Evolutionary conservation across 2,329 filamentous ascomycete genomes (phyloP), one percentile per base, ranked within the genome.

Genomic region (Claviceps pazoutovae): DNA sequence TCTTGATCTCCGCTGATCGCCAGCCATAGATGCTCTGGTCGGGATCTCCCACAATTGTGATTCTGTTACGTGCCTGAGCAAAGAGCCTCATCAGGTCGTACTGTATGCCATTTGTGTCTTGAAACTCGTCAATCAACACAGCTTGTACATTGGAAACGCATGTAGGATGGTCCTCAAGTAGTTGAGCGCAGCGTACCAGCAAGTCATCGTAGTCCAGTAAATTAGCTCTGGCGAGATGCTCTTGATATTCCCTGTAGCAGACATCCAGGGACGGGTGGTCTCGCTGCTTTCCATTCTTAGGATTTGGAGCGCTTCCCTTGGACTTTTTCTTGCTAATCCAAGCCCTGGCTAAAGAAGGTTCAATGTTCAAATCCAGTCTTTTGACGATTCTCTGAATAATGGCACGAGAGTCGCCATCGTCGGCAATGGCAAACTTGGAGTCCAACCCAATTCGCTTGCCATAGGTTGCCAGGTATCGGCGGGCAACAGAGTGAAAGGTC

Each of bases 11-110:
- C 9, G 93, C 91, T 7, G 88, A 90, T 19, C 91, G 83, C 75
- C 94, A 98, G 19, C 91, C 88, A 64, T 97, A 98, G 53, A 98
- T 98, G 64, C 90, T 96, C 67, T 98, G 91, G 64, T 98, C 93
- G 0, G 93, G 91, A 63, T 98, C 91, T 37, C 91, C 93, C 4
- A 98, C 93, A 54, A 96, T 87, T 1, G 91, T 97, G 58, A 97
- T 91, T n/a, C 82, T 78, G 52, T 80, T 78, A 44, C 77, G 75
- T 21, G 74, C 70, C 54, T 88, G 81, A 1, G 90, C 88, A 60
- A 98, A 83, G 1, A 95, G 75, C 56, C 79, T 84, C 89, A 96
- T 96, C 43, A 98, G 72, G 59, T 96, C 88, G 61, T 95, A 97
- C 66, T 98, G 91, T 4, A 96, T 83, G 19, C 88, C 79, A 63